Percentiles rank a stretch among this genome's conserved stretches.
phyloP scores from a whole-genome alignment of 345 rosid genomes.

The Turnera subulata region DNA sequence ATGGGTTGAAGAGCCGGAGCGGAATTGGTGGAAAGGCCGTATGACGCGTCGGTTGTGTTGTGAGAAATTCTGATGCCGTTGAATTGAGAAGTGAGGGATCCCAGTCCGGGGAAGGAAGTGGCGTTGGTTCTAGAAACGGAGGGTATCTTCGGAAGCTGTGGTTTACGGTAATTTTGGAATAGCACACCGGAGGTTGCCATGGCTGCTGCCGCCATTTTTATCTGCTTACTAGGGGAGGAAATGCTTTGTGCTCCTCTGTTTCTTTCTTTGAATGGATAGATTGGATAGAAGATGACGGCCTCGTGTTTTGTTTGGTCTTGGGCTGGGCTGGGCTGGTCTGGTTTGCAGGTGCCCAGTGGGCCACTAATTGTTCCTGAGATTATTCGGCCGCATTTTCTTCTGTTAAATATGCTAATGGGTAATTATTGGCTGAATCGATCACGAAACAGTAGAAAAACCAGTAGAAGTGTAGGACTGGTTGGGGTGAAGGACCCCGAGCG shows the following conservation, averaged over 20 bases:
- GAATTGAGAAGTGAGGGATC: conserved; percentile 61
- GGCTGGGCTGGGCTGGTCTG: no score
- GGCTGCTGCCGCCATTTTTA: conserved; percentile 25
- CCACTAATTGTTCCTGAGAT: no score
- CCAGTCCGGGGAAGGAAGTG: conserved; percentile 31
- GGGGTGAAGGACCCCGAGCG: no score
- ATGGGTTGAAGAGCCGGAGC: conserved; percentile 47
- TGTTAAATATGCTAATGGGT: no score
- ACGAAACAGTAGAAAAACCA: no score
- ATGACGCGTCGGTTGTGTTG: conserved; percentile 12
- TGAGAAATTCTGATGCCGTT: conserved; percentile 57
- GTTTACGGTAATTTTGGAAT: conserved; percentile 28
- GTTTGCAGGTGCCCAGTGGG: no score
- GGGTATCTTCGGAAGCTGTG: conserved; percentile 14
- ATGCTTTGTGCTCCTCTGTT: no score
- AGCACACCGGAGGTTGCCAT: conserved; percentile 30
- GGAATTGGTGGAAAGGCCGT: conserved; percentile 36
- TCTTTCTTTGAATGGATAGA: not conserved
- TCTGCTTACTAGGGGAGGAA: not conserved
- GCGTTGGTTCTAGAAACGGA: conserved; percentile 7
- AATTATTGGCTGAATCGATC: no score
- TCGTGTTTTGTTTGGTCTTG: no score
- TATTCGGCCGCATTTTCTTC: no score
- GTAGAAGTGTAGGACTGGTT: no score
- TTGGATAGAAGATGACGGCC: not conserved